Conservation (phyloP, 805 yeast genomes). For the Lipomyces yamanashiensis region DNA sequence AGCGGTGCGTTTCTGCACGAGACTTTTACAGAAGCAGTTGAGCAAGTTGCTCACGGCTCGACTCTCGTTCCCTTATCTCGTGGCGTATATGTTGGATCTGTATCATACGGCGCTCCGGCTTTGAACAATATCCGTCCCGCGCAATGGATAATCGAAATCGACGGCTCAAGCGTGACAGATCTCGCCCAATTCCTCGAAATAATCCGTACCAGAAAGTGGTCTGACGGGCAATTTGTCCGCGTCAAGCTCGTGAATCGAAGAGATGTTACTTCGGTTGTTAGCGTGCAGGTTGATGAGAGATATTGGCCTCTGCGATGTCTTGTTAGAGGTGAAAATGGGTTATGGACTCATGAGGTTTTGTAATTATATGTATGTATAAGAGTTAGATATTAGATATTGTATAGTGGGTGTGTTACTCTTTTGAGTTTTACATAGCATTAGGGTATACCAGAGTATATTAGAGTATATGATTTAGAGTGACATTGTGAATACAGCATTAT, state of each 20-base stretch:
- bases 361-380: neutral
- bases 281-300: constrained; percentile 32
- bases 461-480: too few species aligned
- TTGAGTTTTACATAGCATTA: neutral
- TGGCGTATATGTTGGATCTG: constrained; percentile 37
- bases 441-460: neutral
- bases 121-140: constrained; percentile 34
- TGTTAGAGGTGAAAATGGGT: constrained; percentile 18
- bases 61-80: constrained; percentile 23
- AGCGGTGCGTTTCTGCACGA: constrained; percentile 36
- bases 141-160: constrained; percentile 87
- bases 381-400: neutral
- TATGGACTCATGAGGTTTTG: constrained; percentile 24
- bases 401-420: neutral
- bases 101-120: constrained; percentile 37
- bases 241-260: constrained; percentile 36
- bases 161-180: constrained; percentile 48
- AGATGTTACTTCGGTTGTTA: constrained; percentile 34
- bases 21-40: constrained; percentile 30
- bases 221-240: constrained; percentile 32
- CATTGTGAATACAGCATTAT: too few species aligned
- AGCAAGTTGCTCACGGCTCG: constrained; percentile 30
- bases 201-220: constrained; percentile 19
- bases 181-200: constrained; percentile 24
- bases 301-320: constrained; percentile 36